Base-by-base conservation (phyloP, 179 eudicot genomes). In the Vitellaria paradoxa region DNA sequence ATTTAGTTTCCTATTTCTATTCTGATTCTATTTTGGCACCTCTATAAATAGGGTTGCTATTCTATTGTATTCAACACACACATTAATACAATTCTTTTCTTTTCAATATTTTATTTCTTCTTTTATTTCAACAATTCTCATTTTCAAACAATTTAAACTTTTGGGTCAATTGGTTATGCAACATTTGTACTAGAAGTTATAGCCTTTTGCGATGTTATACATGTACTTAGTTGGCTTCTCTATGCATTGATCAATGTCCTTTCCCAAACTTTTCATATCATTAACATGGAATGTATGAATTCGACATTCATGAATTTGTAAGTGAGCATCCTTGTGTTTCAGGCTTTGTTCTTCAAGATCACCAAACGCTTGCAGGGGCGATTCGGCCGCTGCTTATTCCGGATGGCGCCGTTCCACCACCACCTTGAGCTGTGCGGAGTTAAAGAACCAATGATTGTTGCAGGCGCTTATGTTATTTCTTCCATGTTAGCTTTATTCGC, bases 361-460 rank as follows among this genome's bases (percentile, higher is more conserved):
- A 82, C 87, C 59, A 89, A 84, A 65, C 65, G 80, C 45, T 64
- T 88, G 13, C 71, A 57, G 70, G 88, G 90, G 37, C 61, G 78
- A 69, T 72, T 30, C 37, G 85, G 87, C 65, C 82, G 11, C 26
- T 81, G 80, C 45, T 71, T 88, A 68, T 87, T 88, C 76, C 78
- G 85, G 42, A 82, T 88, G 84, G 89, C 88, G n/a, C 93, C 97
- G 5, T 83, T 90, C 67, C 97, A 93, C 82, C 84, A 85, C 83
- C 90, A 85, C 78, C 90, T 93, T 61, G 87, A 87, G 80, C 69
- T 87, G 53, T 81, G 73, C 72, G 94, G 99, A 83, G 65, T 95
- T 11, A 84, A 80, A 77, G 92, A 90, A 74, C 94, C 95, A 17
- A 61, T 61, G 40, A 88, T 93, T 45, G 88, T 95, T 11, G 87